phyloP scores from a whole-genome alignment of 2,329 filamentous ascomycete species.

The Curvularia sp. region DNA sequence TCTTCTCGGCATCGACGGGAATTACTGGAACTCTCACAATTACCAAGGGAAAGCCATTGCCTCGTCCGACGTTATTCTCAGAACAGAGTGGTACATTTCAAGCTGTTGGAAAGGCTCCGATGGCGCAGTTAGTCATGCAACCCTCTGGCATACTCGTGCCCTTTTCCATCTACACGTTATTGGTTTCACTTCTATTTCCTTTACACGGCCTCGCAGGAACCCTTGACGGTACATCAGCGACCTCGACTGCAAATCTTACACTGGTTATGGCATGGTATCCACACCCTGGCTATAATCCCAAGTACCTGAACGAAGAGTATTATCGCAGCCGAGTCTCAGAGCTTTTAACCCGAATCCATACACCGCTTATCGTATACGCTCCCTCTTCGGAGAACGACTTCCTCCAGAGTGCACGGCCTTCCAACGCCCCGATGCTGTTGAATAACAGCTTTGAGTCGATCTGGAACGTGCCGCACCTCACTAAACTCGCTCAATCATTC shows the following conservation, averaged over 20 bases:
- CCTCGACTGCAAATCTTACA: not conserved
- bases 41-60: too few relatives aligned
- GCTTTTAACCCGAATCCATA: not conserved
- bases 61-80: too few relatives aligned
- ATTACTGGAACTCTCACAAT: too few relatives aligned
- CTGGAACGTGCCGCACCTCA: conserved; percentile 1
- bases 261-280: conserved; percentile 3
- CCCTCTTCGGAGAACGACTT: not conserved
- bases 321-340: not conserved
- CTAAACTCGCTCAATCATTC: not conserved
- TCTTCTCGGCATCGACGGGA: too few relatives aligned
- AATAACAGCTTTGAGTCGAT: not conserved
- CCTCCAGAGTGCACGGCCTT: not conserved
- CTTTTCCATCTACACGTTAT: too few relatives aligned
- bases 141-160: too few relatives aligned
- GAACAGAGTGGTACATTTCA: too few relatives aligned
- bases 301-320: not conserved
- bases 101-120: too few relatives aligned
- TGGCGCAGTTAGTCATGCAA: too few relatives aligned
- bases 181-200: too few relatives aligned
- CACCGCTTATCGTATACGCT: not conserved
- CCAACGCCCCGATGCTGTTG: not conserved
- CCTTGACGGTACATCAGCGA: too few relatives aligned
- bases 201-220: too few relatives aligned
- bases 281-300: conserved; percentile 6